Conservation (phyloP, 1,284 basidiomycete genomes). For the Sporisorium sorghi region DNA sequence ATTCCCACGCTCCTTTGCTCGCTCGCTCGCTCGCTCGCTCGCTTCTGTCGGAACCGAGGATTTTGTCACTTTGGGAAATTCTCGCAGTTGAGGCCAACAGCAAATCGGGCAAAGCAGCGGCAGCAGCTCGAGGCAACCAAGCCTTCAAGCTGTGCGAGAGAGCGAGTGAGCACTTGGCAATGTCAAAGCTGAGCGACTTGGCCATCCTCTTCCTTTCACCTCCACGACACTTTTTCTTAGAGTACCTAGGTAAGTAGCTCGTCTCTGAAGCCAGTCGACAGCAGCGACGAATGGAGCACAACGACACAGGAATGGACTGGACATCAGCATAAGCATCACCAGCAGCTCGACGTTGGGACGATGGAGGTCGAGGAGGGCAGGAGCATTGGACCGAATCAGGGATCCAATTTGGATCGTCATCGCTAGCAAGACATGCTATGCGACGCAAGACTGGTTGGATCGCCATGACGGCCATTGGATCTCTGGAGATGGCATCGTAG, state of each 20-base stretch:
- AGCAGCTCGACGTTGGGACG: slow-evolving; percentile 4
- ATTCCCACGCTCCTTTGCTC: slow-evolving; percentile 17
- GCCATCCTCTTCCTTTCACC: slow-evolving; percentile 4
- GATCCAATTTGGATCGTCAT: no score
- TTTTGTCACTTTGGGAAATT: neutral
- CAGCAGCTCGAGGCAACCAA: neutral
- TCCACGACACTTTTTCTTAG: slow-evolving; percentile 40
- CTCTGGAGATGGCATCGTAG: no score
- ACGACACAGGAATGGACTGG: neutral
- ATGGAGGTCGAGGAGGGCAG: neutral
- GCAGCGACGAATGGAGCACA: slow-evolving; percentile 2
- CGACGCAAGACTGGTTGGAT: no score
- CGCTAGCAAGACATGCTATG: no score
- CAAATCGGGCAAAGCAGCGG: neutral
- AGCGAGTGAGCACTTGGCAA: slow-evolving; percentile 1
- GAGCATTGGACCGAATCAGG: neutral
- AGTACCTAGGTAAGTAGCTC: slow-evolving; percentile 54
- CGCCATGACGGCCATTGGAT: no score
- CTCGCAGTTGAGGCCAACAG: neutral
- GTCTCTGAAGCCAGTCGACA: neutral
- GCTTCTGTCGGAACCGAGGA: slow-evolving; percentile 15
- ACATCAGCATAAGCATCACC: neutral
- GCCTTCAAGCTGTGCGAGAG: neutral
- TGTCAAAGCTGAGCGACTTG: slow-evolving; percentile 16
- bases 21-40: no score